Conservation (phyloP, 495 filamentous ascomycete genomes). For the Daldinia loculata region DNA sequence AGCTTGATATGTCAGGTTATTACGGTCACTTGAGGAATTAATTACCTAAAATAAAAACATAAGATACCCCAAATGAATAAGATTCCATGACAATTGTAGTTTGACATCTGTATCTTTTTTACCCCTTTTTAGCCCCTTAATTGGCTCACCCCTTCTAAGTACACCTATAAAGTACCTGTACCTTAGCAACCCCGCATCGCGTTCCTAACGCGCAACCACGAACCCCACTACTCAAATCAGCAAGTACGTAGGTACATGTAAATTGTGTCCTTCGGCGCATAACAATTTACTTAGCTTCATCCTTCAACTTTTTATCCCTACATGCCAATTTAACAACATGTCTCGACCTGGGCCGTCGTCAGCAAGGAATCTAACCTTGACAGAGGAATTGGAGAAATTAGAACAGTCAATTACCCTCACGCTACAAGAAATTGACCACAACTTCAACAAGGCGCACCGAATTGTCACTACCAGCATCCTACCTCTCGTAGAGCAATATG, state of each 20-base stretch:
- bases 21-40: constrained; percentile 49
- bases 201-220: constrained; percentile 14
- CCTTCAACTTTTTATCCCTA: constrained; percentile 12
- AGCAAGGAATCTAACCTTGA: constrained; percentile 77
- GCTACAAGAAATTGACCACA: constrained; percentile 97
- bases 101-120: not conserved
- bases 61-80: constrained; percentile 40
- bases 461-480: constrained; percentile 95
- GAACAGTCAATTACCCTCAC: constrained; percentile 97
- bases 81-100: not conserved
- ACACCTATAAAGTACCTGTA: not conserved
- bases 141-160: not conserved
- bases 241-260: constrained; percentile 4
- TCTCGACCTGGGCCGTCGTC: constrained; percentile 57
- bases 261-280: constrained; percentile 28
- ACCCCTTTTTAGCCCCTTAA: constrained; percentile 15
- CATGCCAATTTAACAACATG: constrained; percentile 45
- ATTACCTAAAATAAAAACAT: constrained; percentile 5
- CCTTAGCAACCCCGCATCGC: constrained; percentile 30
- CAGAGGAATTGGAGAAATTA: constrained; percentile 94
- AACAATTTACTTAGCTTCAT: constrained; percentile 10
- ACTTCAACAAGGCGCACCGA: constrained; percentile 95
- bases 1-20: constrained; percentile 69
- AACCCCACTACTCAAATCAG: constrained; percentile 30
- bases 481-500: constrained; percentile 95